Conservation (phyloP, 305 asterid species). For the Fraxinus xanthoxyloides region DNA sequence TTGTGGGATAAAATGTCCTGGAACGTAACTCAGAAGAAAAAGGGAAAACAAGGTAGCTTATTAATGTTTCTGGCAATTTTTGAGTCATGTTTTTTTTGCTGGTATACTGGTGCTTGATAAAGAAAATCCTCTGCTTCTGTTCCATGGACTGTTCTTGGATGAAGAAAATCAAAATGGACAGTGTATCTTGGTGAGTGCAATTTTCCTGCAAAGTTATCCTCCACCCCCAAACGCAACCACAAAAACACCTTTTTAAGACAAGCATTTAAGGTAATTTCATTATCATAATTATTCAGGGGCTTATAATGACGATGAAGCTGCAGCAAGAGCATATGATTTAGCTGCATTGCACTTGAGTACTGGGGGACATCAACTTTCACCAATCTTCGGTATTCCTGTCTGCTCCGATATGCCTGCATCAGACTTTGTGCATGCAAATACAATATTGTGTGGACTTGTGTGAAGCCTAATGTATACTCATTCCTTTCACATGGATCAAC, state of each 20-base stretch:
- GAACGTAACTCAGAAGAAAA: slow-evolving; percentile 66
- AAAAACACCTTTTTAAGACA: neutral
- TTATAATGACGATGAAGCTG: slow-evolving; percentile 66
- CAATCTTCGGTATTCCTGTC: slow-evolving; percentile 51
- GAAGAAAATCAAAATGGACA: slow-evolving; percentile 27
- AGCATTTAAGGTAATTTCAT: neutral
- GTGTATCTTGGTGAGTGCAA: slow-evolving; percentile 70
- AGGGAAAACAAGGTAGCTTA: slow-evolving; percentile 64
- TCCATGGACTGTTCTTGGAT: slow-evolving; percentile 10
- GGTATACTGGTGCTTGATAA: slow-evolving; percentile 1
- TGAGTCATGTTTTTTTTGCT: neutral
- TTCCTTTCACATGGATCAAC: too few relatives aligned
- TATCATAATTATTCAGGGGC: slow-evolving; percentile 38
- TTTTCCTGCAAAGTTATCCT: neutral
- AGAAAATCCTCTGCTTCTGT: slow-evolving; percentile 10
- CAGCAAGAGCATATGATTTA: too few relatives aligned
- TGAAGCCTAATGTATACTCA: too few relatives aligned
- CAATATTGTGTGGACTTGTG: too few relatives aligned
- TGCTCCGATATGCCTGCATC: neutral
- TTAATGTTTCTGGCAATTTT: neutral
- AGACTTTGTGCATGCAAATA: neutral
- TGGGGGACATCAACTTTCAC: slow-evolving; percentile 65
- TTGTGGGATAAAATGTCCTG: slow-evolving; percentile 79
- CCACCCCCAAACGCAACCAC: neutral
- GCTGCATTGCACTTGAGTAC: slow-evolving; percentile 68